Conservation (phyloP, 208 protist species). For the Leishmania martiniquensis region DNA sequence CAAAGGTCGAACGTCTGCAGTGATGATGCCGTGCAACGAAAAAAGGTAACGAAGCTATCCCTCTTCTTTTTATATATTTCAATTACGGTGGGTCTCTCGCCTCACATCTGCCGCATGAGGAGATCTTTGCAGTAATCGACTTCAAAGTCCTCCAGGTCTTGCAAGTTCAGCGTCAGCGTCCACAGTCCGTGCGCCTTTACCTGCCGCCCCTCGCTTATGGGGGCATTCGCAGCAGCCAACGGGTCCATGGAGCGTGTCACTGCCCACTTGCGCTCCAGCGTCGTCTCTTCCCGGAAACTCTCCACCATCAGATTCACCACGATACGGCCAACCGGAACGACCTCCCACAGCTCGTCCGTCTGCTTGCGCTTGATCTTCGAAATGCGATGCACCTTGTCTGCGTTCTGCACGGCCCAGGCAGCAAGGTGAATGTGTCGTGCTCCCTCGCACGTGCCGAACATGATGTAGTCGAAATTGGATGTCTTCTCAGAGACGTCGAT, state of each 20-base stretch:
- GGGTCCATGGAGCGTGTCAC: constrained; percentile 89
- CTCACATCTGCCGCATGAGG: constrained; percentile 72
- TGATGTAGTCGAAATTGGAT: constrained; percentile 89
- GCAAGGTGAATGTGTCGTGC: constrained; percentile 88
- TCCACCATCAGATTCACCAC: constrained; percentile 90
- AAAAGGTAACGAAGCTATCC: background rate
- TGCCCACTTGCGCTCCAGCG: constrained; percentile 89
- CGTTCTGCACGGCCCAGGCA: constrained; percentile 90
- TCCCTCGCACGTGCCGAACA: constrained; percentile 89
- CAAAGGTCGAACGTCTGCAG: background rate
- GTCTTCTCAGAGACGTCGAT: constrained; percentile 87
- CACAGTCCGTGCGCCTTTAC: constrained; percentile 84
- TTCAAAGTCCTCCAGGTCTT: constrained; percentile 92
- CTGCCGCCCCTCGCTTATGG: constrained; percentile 85
- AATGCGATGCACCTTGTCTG: constrained; percentile 69
- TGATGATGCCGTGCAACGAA: background rate
- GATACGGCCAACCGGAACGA: constrained; percentile 87
- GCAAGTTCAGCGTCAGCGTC: constrained; percentile 90
- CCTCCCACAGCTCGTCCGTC: constrained; percentile 87
- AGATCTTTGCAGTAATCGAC: constrained; percentile 92
- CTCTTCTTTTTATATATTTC: background rate
- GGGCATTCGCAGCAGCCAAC: constrained; percentile 67
- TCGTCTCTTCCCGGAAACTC: constrained; percentile 70
- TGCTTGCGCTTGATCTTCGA: constrained; percentile 79
- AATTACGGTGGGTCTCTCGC: constrained; percentile 3